Percentiles rank a stretch among this genome's conserved stretches.
phyloP scores from a whole-genome alignment of 2,329 filamentous ascomycete species.

The Rhexocercosporidium sp. region DNA sequence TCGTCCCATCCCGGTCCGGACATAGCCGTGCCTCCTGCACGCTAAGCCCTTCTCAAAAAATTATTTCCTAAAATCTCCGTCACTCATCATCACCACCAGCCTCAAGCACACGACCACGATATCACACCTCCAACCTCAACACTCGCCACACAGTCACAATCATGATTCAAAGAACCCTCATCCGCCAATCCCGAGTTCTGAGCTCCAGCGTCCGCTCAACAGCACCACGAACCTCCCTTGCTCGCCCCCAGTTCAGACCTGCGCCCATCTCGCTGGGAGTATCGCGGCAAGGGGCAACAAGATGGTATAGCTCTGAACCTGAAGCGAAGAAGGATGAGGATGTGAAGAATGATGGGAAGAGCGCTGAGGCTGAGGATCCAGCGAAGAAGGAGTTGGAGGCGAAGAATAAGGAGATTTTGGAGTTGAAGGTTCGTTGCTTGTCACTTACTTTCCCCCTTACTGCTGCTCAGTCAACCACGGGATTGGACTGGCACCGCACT shows the following conservation, averaged over 20 bases:
- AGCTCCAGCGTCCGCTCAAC: slow-evolving; percentile 42
- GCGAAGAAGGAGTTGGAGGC: slow-evolving; percentile 71
- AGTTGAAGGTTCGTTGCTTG: slow-evolving; percentile 76
- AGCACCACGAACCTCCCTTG: slow-evolving; percentile 32
- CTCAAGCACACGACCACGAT: slow-evolving; percentile 26
- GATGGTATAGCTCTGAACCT: slow-evolving; percentile 48
- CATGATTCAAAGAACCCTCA: slow-evolving; percentile 56
- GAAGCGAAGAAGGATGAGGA: slow-evolving; percentile 49
- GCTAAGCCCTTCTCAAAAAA: slow-evolving; percentile 25
- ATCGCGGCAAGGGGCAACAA: slow-evolving; percentile 31
- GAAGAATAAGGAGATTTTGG: slow-evolving; percentile 74
- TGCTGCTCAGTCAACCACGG: neutral
- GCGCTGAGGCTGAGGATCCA: slow-evolving; percentile 47
- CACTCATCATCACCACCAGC: slow-evolving; percentile 8
- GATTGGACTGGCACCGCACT: neutral
- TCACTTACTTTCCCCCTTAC: slow-evolving; percentile 14
- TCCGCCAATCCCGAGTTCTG: slow-evolving; percentile 52
- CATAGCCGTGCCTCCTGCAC: slow-evolving; percentile 1
- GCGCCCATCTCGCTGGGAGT: slow-evolving; percentile 40
- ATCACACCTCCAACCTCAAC: neutral
- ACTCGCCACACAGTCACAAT: slow-evolving; percentile 32
- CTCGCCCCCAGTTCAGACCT: slow-evolving; percentile 46
- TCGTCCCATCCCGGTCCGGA: slow-evolving; percentile 5
- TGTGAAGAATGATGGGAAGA: slow-evolving; percentile 44
- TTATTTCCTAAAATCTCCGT: slow-evolving; percentile 18